Base-by-base conservation (phyloP, 139 green algal genomes). In the Chlamydomonas urium region DNA sequence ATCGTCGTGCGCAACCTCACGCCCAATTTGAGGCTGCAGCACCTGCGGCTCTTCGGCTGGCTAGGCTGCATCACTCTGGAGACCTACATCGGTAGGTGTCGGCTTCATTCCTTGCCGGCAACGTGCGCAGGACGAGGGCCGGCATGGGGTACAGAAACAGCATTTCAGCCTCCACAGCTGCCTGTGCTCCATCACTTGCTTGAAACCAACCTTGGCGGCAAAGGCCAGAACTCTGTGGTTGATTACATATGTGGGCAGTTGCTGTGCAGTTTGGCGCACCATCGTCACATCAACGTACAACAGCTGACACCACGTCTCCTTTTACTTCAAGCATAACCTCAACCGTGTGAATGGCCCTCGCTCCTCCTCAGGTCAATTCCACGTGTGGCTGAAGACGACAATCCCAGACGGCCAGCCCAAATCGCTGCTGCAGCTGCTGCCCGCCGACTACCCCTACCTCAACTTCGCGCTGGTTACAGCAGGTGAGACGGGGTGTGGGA, bases 51-150 rank as follows among this genome's bases (percentile, higher is more conserved):
- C 38, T 97, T 91, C 57, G 90, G 90, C 69, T 97, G 92, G 91
- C 89, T 97, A 73, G 94, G 63, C 23, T 95, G 92, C 88, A 97
- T 98, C 81, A 98, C 94, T 0, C 85, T 98, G 66, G 94, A 98
- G 80, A 98, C 94, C 2, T 98, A 95, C 80, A 81, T 90, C 29
- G 60, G n/a, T n/a, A n/a, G n/a, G n/a, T n/a, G n/a, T n/a, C n/a
- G n/a, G n/a, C n/a, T n/a, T n/a, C n/a, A n/a, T n/a, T n/a, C n/a
- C n/a, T n/a, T n/a, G n/a, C n/a, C n/a, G n/a, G n/a, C n/a, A n/a
- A n/a, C n/a, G n/a, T n/a, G n/a, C n/a, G n/a, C n/a, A n/a, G n/a
- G n/a, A n/a, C n/a, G n/a, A n/a, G n/a, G n/a, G n/a, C n/a, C n/a
- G n/a, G n/a, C n/a, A n/a, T n/a, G n/a, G n/a, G n/a, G n/a, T n/a